Percentiles rank a stretch among this genome's conserved stretches.
Evolutionary conservation across 129 eudicot genomes (phyloP).

Genomic region (Escallonia herrerae): DNA sequence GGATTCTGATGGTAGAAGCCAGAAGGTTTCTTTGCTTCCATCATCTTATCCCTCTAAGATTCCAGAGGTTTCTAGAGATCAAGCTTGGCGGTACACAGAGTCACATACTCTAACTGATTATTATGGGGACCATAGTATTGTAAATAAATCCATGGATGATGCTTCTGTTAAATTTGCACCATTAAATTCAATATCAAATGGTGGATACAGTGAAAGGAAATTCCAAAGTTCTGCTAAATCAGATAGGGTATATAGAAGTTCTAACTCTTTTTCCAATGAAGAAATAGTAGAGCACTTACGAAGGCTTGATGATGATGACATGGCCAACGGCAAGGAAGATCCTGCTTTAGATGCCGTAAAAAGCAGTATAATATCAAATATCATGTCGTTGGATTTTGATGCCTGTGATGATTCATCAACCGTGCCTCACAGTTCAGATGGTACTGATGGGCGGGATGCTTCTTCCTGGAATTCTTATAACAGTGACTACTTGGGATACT

Average conservation of each 20-base stretch:
- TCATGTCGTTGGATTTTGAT: conserved; percentile 60
- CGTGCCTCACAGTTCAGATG: conserved; percentile 33
- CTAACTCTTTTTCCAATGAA: conserved; percentile 75
- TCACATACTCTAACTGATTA: conserved; percentile 26
- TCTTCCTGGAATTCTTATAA: conserved; percentile 45
- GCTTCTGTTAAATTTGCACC: conserved; percentile 30
- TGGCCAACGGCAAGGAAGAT: conserved; percentile 33
- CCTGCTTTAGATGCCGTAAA: conserved; percentile 49
- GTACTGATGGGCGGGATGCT: conserved; percentile 36
- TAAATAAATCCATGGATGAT: conserved; percentile 35
- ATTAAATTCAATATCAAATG: conserved; percentile 29
- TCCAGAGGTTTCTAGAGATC: conserved; percentile 27
- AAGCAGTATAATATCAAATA: conserved; percentile 67
- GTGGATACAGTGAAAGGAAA: conserved; percentile 51
- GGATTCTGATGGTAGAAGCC: conserved; percentile 18
- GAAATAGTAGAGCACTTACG: conserved; percentile 84
- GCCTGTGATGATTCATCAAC: conserved; percentile 41
- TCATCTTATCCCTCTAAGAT: conserved; percentile 26
- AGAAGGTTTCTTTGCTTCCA: conserved; percentile 20
- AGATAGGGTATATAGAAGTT: conserved; percentile 61
- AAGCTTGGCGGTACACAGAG: conserved; percentile 20
- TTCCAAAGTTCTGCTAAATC: conserved; percentile 70
- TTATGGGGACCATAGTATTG: conserved; percentile 18
- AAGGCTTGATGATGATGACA: conserved; percentile 51
- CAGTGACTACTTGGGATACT: conserved; percentile 46